Evolutionary conservation across 495 filamentous ascomycete species (phyloP), one percentile per base, ranked within the genome.

Genomic region (Penicillium cataractarum): DNA sequence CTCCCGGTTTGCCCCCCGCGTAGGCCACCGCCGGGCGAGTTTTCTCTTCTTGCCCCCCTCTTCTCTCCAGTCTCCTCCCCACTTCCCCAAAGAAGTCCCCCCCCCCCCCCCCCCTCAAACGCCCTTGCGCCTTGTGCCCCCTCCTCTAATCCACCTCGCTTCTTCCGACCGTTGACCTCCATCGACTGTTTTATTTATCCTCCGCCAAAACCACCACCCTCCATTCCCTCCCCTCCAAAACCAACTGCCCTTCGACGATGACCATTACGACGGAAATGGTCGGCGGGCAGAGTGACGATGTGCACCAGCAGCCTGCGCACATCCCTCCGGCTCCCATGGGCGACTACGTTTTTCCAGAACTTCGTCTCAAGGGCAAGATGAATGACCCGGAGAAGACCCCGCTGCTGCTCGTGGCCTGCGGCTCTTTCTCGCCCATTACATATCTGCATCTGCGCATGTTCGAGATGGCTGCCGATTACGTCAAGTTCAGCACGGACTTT

Each of bases 371-470:
- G 76, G 84, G 79, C 54, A 83, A 80, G n/a, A 88, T 94, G 76
- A 80, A 76, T 26, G 82, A 91, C 64, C 75, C 87, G 8, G 82
- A 82, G 46, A 92, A 89, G 77, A 94, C 83, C 1, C 92, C 92
- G 0, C 77, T 97, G 6, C 85, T 95, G 13, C 83, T 97, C 42
- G 90, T 98, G 42, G 91, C 92, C 37, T 97, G 93, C 74, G 94
- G 94, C 40, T 94, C 90, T 50, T 97, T 96, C 78, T 91, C 87
- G 4, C 93, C 92, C 19, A 77, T 79, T 58, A 96, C 92, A 29
- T 92, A 89, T 74, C 85, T 97, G 32, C 92, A 97, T 73, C 82
- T 97, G 56, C 91, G 92, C 71, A 94, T 97, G 92, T 96, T 96
- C 70, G 93, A 96, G 66, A 92, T 94, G 89, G 91, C 91, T 3